Base-by-base conservation (phyloP, 345 rosid genomes). In the Lagerstroemia speciosa region DNA sequence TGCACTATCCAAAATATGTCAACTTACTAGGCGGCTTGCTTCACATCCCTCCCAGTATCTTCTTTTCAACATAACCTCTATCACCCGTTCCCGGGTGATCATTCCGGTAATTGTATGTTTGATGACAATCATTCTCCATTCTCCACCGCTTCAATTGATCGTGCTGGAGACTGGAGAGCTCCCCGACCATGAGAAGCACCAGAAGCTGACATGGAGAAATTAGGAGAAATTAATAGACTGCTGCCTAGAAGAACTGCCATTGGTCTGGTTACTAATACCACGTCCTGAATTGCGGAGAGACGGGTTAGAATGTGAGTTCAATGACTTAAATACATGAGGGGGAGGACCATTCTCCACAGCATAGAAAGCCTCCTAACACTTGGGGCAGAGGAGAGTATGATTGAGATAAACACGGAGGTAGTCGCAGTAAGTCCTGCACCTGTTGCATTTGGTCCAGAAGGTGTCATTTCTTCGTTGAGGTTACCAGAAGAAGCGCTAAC, bases 361-460 rank as follows among this genome's bases (percentile, higher is more conserved):
- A 67, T 75, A 37, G 66, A 94, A 91, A 57, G 86, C 89, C 81
- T 77, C 74, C 36, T 66, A 76, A 68, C 99, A 94, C 60, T 78
- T 84, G 5, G 95, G 93, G 78, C 99, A 94, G 15, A 85, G 82
- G 73, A 94, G 83, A 43, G 81, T 89, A 62, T 86, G 91, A 75
- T 94, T 83, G 52, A 91, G 81, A 74, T 94, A 94, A 50, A 85
- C 30, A 77, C 90, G 84, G 74, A 83, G 81, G 77, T 86, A 91
- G 65, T 91, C 97, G 67, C 81, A 94, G 41, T 86, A 96, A 6
- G 90, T 88, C 79, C 71, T 82, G 85, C 99, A 94, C 41, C 71
- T 69, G 62, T 74, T 79, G 75, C 99, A 94, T 45, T 79, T 74
- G 50, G 99, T 94, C 99, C 99, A 91, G 69, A 91, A 91, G 32